phyloP scores from a whole-genome alignment of 768 basidiomycete genomes.

The Suillus hirtellus region DNA sequence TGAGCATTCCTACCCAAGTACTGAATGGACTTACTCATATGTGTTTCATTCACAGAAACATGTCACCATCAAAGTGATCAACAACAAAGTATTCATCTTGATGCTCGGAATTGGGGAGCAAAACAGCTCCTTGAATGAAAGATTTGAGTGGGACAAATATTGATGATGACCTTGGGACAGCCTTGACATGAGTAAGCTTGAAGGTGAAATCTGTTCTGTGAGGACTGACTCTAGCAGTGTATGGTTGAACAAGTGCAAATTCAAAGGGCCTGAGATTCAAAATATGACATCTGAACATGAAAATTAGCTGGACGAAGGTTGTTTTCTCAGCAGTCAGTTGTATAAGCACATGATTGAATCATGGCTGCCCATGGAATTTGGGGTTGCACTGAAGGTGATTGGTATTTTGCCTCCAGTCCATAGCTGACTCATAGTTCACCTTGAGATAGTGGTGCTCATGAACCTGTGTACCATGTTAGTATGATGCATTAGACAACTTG shows the following conservation, averaged over 20 bases:
- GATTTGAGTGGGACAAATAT: constrained; percentile 30
- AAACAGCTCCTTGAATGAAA: constrained; percentile 32
- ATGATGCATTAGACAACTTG: background rate
- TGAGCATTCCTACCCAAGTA: background rate
- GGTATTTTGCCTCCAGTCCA: constrained; percentile 27
- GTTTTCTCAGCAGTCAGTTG: background rate
- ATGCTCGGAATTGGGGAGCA: constrained; percentile 19
- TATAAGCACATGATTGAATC: constrained; percentile 24
- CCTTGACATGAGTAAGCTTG: constrained; percentile 6
- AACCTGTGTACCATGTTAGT: constrained; percentile 18
- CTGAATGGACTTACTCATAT: too few species aligned
- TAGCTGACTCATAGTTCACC: constrained; percentile 27
- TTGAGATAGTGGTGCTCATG: constrained; percentile 27
- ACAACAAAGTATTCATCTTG: constrained; percentile 27
- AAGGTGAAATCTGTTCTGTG: background rate
- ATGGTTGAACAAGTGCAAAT: constrained; percentile 13
- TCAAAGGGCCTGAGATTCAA: background rate
- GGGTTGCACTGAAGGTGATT: constrained; percentile 33
- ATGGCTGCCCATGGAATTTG: constrained; percentile 26
- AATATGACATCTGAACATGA: constrained; percentile 9
- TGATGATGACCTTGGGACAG: constrained; percentile 4
- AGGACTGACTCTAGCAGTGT: background rate
- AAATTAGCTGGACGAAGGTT: constrained; percentile 4
- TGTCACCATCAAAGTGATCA: constrained; percentile 33
- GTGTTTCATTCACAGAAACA: constrained; percentile 19